Base-by-base conservation (phyloP, 179 eudicot genomes). In the Sideroxylon spinosum region DNA sequence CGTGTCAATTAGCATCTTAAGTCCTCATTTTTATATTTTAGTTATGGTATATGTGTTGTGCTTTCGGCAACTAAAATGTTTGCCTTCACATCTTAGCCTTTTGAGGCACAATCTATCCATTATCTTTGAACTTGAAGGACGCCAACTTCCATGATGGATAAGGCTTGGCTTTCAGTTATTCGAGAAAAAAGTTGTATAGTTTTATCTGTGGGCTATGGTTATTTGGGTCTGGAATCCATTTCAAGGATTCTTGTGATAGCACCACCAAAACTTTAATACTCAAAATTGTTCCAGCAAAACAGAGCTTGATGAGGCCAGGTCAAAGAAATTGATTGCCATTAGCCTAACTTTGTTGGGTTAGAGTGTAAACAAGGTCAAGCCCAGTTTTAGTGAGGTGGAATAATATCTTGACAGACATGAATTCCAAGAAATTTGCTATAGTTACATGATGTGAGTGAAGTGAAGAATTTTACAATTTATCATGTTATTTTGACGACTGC, bases 221-320 rank as follows among this genome's bases (percentile, higher is more conserved):
- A 23, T 73, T 55, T 53, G 13, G 28, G 48, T 56, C 9, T 55
- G 64, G 29, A 73, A 16, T 73, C 76, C 25, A 53, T 28, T 55
- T 19, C 17, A 28, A 55, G 25, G 76, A 19, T 73, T 26, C 23
- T 72, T 72, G 16, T 26, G 62, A 19, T 29, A 72, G 62, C 22
- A 25, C 61, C 22, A 25, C 61, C 7, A 22, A 14, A 26, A 52
- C 61, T 16, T 19, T 52, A 17, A 19, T 53, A 22, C 62, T 72
- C 62, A 26, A 26, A 29, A 72, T 53, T 72, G 46, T 53, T 16
- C 14, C 23, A 14, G 17, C 75, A 53, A 26, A 53, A 16, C 62
- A 22, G 57, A 28, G 14, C 62, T 25, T 72, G 75, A 52, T 53
- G 46, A 53, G 73, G 74, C 62, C 14, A 19, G 46, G 46, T 72